Percentiles rank a stretch among this genome's conserved stretches.
Conservation (phyloP, 139 green algal genomes). For the Edaphochlamys debaryana region DNA sequence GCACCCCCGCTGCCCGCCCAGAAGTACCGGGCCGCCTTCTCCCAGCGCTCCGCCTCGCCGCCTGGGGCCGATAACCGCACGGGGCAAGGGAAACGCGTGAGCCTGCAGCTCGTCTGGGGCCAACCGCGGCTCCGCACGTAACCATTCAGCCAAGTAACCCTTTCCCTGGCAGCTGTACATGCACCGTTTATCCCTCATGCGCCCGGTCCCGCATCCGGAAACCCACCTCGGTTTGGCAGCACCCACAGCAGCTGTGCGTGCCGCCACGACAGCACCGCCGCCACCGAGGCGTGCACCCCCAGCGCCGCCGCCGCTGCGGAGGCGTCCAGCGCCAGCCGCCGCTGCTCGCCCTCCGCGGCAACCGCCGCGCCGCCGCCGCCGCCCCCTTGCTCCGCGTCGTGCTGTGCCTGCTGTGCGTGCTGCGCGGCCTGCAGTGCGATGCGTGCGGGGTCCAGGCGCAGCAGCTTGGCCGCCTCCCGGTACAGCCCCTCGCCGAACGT, state of each 20-base stretch:
- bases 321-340: too few species aligned
- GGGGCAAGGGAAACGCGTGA: too few species aligned
- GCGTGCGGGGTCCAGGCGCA: slow-evolving; percentile 25
- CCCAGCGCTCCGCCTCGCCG: slow-evolving; percentile 37
- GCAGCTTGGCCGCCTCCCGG: slow-evolving; percentile 48
- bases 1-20: neutral
- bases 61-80: too few species aligned
- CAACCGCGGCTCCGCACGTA: too few species aligned
- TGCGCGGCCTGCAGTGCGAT: neutral
- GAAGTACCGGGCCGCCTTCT: neutral
- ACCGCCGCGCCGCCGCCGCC: too few species aligned
- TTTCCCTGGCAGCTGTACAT: too few species aligned
- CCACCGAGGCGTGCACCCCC: slow-evolving; percentile 65
- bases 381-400: too few species aligned
- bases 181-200: slow-evolving; percentile 34
- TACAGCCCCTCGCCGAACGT: slow-evolving; percentile 84
- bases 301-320: neutral
- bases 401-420: neutral
- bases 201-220: neutral
- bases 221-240: slow-evolving; percentile 68
- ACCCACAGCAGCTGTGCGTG: slow-evolving; percentile 80
- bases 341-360: too few species aligned
- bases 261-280: slow-evolving; percentile 73
- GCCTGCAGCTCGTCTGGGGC: too few species aligned
- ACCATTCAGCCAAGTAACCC: too few species aligned